These are phyloP conservation scores for Cucurbitaria berberidis DNA, from an alignment of 2,329 filamentous ascomycete genomes.

Conservation along the genomic window DNA sequence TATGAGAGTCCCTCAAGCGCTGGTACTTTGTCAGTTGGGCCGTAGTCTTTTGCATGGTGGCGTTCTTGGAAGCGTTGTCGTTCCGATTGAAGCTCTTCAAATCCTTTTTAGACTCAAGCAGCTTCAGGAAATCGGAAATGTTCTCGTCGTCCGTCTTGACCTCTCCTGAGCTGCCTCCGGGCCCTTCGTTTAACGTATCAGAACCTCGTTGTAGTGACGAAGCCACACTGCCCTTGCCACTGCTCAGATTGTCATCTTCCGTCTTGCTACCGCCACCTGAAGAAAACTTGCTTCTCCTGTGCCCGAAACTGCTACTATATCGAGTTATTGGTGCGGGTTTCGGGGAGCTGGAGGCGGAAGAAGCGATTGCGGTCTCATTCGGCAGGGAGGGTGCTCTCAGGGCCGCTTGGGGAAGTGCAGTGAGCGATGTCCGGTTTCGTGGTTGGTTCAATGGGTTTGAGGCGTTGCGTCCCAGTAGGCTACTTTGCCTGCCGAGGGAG, in stretches of 20 bases:
- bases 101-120: slow-evolving; percentile 88
- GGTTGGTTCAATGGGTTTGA: slow-evolving; percentile 54
- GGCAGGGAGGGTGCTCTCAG: slow-evolving; percentile 69
- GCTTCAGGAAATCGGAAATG: slow-evolving; percentile 90
- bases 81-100: slow-evolving; percentile 77
- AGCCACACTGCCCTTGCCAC: slow-evolving; percentile 76
- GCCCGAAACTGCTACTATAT: slow-evolving; percentile 94
- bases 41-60: slow-evolving; percentile 74
- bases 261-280: slow-evolving; percentile 73
- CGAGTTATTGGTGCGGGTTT: slow-evolving; percentile 77
- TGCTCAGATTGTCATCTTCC: slow-evolving; percentile 78
- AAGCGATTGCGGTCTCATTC: slow-evolving; percentile 67
- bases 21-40: slow-evolving; percentile 86
- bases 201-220: slow-evolving; percentile 78
- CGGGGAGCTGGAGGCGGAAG: slow-evolving; percentile 76
- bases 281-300: slow-evolving; percentile 78
- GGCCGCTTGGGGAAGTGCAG: slow-evolving; percentile 76
- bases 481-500: slow-evolving; percentile 49
- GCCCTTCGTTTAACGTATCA: slow-evolving; percentile 74
- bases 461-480: slow-evolving; percentile 27
- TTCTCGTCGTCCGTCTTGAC: slow-evolving; percentile 86
- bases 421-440: slow-evolving; percentile 74
- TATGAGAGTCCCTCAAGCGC: slow-evolving; percentile 86
- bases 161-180: slow-evolving; percentile 67
- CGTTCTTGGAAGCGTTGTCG: slow-evolving; percentile 64